These are phyloP conservation scores for Sporisorium iseilematis-ciliati DNA, from an alignment of 1,284 basidiomycete species.

Conservation along the genomic window DNA sequence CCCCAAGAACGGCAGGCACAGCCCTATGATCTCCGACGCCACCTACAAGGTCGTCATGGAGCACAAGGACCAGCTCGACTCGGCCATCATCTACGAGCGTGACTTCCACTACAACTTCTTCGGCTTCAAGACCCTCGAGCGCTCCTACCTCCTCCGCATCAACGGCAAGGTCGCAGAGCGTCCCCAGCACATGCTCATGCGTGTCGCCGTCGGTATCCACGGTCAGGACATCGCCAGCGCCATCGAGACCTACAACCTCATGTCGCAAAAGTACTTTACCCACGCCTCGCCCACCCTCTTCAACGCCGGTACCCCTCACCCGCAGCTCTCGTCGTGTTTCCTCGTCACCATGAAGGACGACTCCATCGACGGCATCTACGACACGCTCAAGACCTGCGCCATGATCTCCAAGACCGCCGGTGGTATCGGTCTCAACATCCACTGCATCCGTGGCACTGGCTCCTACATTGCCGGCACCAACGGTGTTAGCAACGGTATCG, in stretches of 20 bases:
- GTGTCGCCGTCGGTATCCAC: slow-evolving; percentile 97
- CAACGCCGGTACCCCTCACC: slow-evolving; percentile 95
- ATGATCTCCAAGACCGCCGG: slow-evolving; percentile 99
- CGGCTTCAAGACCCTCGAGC: slow-evolving; percentile 99
- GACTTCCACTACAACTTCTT: slow-evolving; percentile 92
- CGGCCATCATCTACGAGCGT: slow-evolving; percentile 96
- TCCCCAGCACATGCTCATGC: slow-evolving; percentile 99
- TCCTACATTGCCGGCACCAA: slow-evolving; percentile 89
- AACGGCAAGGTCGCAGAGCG: slow-evolving; percentile 95
- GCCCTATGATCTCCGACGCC: slow-evolving; percentile 92
- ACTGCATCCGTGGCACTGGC: slow-evolving; percentile 97
- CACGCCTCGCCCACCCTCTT: slow-evolving; percentile 98
- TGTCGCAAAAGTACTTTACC: slow-evolving; percentile 90
- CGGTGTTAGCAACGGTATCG: slow-evolving; percentile 98
- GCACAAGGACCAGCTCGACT: slow-evolving; percentile 87
- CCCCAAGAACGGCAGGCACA: slow-evolving; percentile 85
- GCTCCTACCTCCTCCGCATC: slow-evolving; percentile 94
- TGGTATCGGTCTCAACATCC: slow-evolving; percentile 95
- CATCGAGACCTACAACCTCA: slow-evolving; percentile 84
- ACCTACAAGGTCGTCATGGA: slow-evolving; percentile 86
- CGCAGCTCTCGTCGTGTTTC: slow-evolving; percentile 98
- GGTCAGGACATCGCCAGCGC: slow-evolving; percentile 88
- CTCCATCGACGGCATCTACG: slow-evolving; percentile 99
- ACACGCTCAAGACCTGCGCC: slow-evolving; percentile 96
- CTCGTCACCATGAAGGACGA: slow-evolving; percentile 98